phyloP scores from a whole-genome alignment of 1,284 basidiomycete genomes.

The Ustilago crameri region DNA sequence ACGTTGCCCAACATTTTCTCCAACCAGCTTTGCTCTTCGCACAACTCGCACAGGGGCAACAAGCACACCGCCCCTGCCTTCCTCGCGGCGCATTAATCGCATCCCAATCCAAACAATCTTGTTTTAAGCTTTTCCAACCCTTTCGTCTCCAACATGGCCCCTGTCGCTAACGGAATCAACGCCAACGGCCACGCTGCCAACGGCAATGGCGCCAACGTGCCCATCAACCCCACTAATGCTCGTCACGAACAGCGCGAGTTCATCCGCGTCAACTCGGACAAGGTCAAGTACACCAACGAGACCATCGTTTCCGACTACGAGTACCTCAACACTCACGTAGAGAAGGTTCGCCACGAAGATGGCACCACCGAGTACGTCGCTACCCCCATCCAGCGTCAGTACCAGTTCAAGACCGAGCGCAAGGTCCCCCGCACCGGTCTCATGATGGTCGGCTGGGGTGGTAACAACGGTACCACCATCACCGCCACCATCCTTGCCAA shows the following conservation, averaged over 20 bases:
- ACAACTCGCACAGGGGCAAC: conserved; percentile 65
- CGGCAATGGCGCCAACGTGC: conserved; percentile 39
- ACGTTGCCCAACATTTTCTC: conserved; percentile 65
- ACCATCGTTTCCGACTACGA: conserved; percentile 63
- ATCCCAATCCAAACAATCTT: not conserved
- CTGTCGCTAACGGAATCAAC: conserved; percentile 56
- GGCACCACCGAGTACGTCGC: conserved; percentile 65
- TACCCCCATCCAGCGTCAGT: conserved; percentile 61
- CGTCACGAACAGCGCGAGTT: conserved; percentile 65
- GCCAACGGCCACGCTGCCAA: conserved; percentile 31
- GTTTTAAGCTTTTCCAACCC: conserved; percentile 24
- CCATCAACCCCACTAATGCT: conserved; percentile 65
- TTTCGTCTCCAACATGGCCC: conserved; percentile 52
- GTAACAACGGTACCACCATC: conserved; percentile 96
- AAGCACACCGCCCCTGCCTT: conserved; percentile 64
- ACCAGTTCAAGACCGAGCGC: conserved; percentile 89
- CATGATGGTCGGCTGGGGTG: conserved; percentile 95
- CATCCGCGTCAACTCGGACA: conserved; percentile 66
- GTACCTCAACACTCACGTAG: conserved; percentile 67
- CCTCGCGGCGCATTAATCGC: conserved; percentile 56
- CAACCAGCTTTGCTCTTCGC: conserved; percentile 66
- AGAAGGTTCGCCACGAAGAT: conserved; percentile 56
- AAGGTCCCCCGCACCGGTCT: conserved; percentile 91
- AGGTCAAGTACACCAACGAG: conserved; percentile 62
- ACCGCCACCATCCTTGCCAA: conserved; percentile 96